Evolutionary conservation across 139 green algal species (phyloP).

Genomic region (Diplosphaera chodatii): DNA sequence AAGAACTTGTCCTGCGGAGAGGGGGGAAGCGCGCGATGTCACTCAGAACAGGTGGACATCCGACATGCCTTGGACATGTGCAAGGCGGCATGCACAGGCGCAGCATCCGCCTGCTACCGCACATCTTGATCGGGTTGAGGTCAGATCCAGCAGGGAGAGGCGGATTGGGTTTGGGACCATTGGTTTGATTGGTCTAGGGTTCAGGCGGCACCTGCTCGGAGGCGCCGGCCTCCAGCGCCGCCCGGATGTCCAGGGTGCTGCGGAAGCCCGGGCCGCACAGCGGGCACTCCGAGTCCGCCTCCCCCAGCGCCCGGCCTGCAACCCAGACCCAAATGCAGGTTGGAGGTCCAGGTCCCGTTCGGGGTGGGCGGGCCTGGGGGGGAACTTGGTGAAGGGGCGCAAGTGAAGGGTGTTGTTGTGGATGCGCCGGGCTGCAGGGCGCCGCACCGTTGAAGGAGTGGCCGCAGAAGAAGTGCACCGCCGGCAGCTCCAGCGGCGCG

Average conservation of each 20-base stretch:
- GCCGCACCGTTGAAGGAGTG: conserved; percentile 78
- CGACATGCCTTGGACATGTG: too few species aligned
- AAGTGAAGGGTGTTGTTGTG: background rate
- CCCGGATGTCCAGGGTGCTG: conserved; percentile 57
- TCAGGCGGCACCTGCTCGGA: conserved; percentile 21
- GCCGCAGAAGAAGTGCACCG: conserved; percentile 93
- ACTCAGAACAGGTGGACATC: background rate
- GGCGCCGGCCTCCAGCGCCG: conserved; percentile 44
- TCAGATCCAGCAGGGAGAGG: background rate
- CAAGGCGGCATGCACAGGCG: too few species aligned
- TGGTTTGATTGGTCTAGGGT: background rate
- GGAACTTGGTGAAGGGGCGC: too few species aligned
- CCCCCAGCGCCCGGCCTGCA: conserved; percentile 66
- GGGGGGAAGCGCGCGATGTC: background rate
- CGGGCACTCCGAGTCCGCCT: conserved; percentile 80
- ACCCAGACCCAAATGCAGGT: too few species aligned
- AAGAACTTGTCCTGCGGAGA: conserved; percentile 88
- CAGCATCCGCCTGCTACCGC: too few species aligned
- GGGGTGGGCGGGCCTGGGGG: too few species aligned
- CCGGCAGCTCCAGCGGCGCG: conserved; percentile 82
- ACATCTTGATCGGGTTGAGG: too few species aligned
- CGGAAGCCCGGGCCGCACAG: conserved; percentile 77
- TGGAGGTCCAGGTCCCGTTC: too few species aligned
- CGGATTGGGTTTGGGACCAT: background rate
- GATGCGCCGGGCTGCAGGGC: too few species aligned